Percentiles rank a stretch among this genome's conserved stretches.
These are phyloP conservation scores for Oryza glumipatula DNA, from an alignment of 176 grass and related monocot genomes.

Conservation along the genomic window DNA sequence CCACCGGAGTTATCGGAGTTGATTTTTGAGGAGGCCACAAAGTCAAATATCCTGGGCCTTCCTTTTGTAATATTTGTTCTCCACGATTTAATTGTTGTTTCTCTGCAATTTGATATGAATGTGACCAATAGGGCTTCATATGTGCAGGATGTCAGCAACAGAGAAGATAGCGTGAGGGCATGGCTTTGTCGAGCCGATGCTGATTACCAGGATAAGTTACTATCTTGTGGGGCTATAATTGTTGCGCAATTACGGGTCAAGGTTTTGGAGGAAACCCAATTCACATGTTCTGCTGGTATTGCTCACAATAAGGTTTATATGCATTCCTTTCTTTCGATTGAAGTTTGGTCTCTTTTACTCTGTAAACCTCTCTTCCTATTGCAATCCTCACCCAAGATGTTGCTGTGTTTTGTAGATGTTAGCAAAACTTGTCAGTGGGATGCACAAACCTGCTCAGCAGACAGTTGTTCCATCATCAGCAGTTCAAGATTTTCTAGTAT, in stretches of 20 bases:
- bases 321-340: slow-evolving; percentile 33
- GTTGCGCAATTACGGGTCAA: slow-evolving; percentile 72
- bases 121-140: slow-evolving; percentile 19
- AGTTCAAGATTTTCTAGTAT: slow-evolving; percentile 76
- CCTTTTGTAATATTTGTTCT: slow-evolving; percentile 52
- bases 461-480: slow-evolving; percentile 87
- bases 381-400: slow-evolving; percentile 32
- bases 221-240: slow-evolving; percentile 88
- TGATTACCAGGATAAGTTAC: slow-evolving; percentile 75
- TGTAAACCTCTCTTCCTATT: slow-evolving; percentile 17
- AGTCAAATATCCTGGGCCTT: slow-evolving; percentile 78
- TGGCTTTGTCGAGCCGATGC: slow-evolving; percentile 70
- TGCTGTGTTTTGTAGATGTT: slow-evolving; percentile 69
- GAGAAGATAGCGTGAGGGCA: slow-evolving; percentile 63
- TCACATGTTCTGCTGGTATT: slow-evolving; percentile 94
- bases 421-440: slow-evolving; percentile 92
- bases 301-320: slow-evolving; percentile 93
- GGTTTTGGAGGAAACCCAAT: slow-evolving; percentile 81
- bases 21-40: slow-evolving; percentile 66
- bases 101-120: slow-evolving; percentile 10
- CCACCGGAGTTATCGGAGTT: slow-evolving; percentile 51
- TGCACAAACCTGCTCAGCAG: slow-evolving; percentile 99
- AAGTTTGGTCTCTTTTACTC: slow-evolving; percentile 3
- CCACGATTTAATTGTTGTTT: not conserved
- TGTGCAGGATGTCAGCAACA: slow-evolving; percentile 54